phyloP scores from a whole-genome alignment of 208 protist genomes.

The Crithidia acanthocephali region DNA sequence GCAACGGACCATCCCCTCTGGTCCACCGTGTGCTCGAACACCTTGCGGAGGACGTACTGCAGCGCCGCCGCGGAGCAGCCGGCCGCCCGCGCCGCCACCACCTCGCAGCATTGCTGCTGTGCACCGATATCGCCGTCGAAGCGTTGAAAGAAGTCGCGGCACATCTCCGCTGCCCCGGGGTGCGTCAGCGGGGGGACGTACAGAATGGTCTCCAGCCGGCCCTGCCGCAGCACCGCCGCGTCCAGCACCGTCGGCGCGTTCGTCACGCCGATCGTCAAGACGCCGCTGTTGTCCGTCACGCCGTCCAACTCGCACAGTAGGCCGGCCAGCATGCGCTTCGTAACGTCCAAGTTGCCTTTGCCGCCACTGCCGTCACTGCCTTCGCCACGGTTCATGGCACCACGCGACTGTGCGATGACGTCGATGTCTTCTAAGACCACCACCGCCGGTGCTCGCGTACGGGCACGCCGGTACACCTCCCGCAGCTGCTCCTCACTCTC shows the following conservation, averaged over 20 bases:
- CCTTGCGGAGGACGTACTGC: conserved; percentile 55
- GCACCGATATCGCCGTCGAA: conserved; percentile 38
- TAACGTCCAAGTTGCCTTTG: conserved; percentile 52
- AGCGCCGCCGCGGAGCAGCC: conserved; percentile 61
- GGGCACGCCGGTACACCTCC: conserved; percentile 69
- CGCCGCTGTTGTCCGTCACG: conserved; percentile 82
- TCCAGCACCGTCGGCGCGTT: conserved; percentile 89
- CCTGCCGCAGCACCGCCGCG: conserved; percentile 96
- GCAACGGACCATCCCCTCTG: conserved; percentile 7
- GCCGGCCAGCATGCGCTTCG: conserved; percentile 92
- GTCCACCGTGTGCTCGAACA: conserved; percentile 52
- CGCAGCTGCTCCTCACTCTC: conserved; percentile 90
- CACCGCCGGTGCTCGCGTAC: conserved; percentile 69
- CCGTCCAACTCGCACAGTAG: conserved; percentile 98
- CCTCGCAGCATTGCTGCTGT: conserved; percentile 7
- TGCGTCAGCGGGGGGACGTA: conserved; percentile 63
- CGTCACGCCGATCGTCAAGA: conserved; percentile 92
- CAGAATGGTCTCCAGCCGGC: conserved; percentile 87
- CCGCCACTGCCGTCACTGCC: conserved; percentile 20
- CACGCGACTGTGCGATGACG: conserved; percentile 73
- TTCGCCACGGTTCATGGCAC: conserved; percentile 29
- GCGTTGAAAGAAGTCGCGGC: conserved; percentile 52
- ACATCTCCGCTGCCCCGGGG: conserved; percentile 53
- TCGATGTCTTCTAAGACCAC: conserved; percentile 90
- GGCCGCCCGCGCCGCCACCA: conserved; percentile 43